These are phyloP conservation scores for Malassezia psittaci DNA, from an alignment of 1,284 basidiomycete species.

Conservation along the genomic window DNA sequence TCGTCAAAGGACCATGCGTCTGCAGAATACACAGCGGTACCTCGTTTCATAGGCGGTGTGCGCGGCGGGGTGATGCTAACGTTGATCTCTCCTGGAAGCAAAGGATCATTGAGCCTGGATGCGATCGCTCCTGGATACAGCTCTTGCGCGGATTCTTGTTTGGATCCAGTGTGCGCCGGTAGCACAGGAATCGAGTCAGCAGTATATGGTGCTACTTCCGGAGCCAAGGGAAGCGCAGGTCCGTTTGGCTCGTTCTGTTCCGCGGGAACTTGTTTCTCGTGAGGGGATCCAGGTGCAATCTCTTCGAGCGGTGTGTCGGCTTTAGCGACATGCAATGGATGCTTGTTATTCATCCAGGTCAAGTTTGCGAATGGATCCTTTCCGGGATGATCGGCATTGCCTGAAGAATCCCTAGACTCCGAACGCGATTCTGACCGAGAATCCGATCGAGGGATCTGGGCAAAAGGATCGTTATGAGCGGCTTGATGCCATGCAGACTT, in stretches of 20 bases:
- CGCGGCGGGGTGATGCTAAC: neutral
- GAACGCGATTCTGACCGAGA: neutral
- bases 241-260: neutral
- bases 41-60: neutral
- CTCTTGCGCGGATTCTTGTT: neutral
- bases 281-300: neutral
- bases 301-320: neutral
- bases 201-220: neutral
- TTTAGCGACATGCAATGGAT: neutral
- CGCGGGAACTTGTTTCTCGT: neutral
- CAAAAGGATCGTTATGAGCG: neutral
- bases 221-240: neutral
- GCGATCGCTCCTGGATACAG: neutral
- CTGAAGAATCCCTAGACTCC: neutral
- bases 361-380: neutral
- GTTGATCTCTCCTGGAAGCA: neutral
- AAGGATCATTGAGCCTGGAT: no score
- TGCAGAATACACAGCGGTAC: neutral
- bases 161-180: neutral
- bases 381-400: neutral
- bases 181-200: neutral
- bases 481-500: neutral
- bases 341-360: neutral
- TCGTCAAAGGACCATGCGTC: conserved; percentile 12
- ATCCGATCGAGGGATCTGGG: neutral